Conservation (phyloP, 225 moss, liverwort and hornwort genomes). For the Marchantia paleacea region DNA sequence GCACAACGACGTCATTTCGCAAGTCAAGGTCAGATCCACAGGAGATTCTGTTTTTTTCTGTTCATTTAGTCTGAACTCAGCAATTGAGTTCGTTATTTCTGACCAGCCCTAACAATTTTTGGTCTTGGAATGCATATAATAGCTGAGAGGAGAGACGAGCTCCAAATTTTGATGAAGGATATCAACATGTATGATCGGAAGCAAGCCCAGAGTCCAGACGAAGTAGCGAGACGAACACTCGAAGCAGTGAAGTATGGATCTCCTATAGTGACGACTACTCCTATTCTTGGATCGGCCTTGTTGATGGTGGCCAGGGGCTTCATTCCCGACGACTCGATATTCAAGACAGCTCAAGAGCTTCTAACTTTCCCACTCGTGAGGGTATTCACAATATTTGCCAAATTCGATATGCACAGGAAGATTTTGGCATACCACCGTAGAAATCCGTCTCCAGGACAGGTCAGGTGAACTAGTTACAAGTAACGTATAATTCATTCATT, state of each 20-base stretch:
- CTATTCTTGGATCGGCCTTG: constrained; percentile 60
- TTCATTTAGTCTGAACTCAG: no score
- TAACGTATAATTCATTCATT: not conserved
- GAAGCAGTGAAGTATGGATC: constrained; percentile 63
- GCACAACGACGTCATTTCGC: no score
- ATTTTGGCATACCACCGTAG: constrained; percentile 36
- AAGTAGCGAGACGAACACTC: constrained; percentile 53
- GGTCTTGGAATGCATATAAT: not conserved
- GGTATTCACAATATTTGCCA: constrained; percentile 21
- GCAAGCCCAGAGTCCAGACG: constrained; percentile 62
- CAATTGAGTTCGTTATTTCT: no score
- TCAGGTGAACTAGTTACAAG: not conserved
- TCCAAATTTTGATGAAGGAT: constrained; percentile 59
- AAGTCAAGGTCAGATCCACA: no score
- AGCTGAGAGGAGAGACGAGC: constrained; percentile 67
- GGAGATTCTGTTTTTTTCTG: no score
- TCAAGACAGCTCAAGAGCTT: constrained; percentile 37
- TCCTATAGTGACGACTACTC: constrained; percentile 66
- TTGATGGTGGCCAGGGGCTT: constrained; percentile 68
- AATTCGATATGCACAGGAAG: constrained; percentile 34
- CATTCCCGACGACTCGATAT: constrained; percentile 67
- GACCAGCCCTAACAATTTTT: not conserved
- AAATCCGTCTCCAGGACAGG: constrained; percentile 20
- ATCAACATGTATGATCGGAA: constrained; percentile 65
- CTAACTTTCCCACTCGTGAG: constrained; percentile 26